Evolutionary conservation across 768 basidiomycete species (phyloP).

Genomic region (Crepidotus variabilis): DNA sequence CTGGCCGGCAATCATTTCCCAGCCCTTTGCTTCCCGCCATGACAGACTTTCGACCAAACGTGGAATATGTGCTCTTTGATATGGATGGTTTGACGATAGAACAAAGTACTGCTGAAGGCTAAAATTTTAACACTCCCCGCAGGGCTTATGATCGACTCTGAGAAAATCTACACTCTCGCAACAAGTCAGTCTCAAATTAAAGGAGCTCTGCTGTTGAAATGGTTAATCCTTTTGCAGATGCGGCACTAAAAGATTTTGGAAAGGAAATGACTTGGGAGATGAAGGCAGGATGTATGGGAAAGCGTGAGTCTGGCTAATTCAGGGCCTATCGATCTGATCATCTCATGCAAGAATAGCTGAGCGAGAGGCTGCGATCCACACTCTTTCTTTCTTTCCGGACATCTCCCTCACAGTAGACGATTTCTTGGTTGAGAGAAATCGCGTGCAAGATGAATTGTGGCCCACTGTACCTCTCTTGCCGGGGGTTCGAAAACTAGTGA

Average conservation of each 20-base stretch:
- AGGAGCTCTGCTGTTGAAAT: too few relatives aligned
- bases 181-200: constrained; percentile 51
- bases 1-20: neutral
- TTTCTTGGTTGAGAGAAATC: constrained; percentile 55
- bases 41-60: constrained; percentile 18
- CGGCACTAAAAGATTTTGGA: constrained; percentile 67
- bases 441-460: constrained; percentile 63
- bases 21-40: constrained; percentile 1
- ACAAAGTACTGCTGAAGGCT: neutral
- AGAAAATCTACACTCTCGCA: constrained; percentile 71
- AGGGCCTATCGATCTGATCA: neutral
- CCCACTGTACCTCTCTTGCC: constrained; percentile 70
- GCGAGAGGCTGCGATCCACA: constrained; percentile 55
- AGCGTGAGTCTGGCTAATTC: constrained; percentile 43
- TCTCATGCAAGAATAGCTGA: constrained; percentile 43
- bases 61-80: constrained; percentile 70
- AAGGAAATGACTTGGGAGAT: constrained; percentile 86
- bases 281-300: constrained; percentile 87
- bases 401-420: constrained; percentile 60
- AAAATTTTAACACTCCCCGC: constrained; percentile 4
- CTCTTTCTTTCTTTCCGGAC: constrained; percentile 74
- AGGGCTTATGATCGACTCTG: constrained; percentile 78
- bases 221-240: constrained; percentile 39
- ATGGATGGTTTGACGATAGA: constrained; percentile 53
- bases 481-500: constrained; percentile 64